Evolutionary conservation across 306 rosid genomes (phyloP).

Genomic region (Cyclanthera cordifolia): DNA sequence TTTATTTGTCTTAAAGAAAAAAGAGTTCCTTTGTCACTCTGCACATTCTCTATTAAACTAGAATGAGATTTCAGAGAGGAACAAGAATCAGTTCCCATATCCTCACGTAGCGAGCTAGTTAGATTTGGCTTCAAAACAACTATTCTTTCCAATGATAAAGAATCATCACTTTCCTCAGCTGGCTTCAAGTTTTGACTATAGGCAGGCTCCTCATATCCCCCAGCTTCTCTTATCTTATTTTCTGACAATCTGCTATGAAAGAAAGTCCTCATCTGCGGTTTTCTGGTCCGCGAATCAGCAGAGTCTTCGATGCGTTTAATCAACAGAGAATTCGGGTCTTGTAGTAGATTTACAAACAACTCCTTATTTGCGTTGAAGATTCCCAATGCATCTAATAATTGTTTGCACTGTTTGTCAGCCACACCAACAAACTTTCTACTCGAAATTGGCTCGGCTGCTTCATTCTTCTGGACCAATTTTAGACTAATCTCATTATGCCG

Average conservation of each 20-base stretch:
- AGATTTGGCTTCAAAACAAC: conserved; percentile 38
- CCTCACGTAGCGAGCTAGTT: conserved; percentile 15
- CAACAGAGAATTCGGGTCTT: conserved; percentile 59
- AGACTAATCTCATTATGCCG: conserved; percentile 18
- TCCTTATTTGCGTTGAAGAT: conserved; percentile 63
- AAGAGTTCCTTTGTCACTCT: conserved; percentile 19
- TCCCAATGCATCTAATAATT: conserved; percentile 52
- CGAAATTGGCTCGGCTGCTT: conserved; percentile 32
- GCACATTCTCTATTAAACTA: conserved; percentile 17
- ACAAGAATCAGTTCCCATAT: conserved; percentile 13
- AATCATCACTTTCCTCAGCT: conserved; percentile 19
- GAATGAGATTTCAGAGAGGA: conserved; percentile 24
- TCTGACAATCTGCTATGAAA: conserved; percentile 18
- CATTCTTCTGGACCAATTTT: conserved; percentile 22
- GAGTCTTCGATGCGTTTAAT: conserved; percentile 46
- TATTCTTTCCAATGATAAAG: conserved; percentile 25
- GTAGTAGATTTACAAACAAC: conserved; percentile 47
- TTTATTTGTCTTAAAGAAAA: conserved; percentile 33
- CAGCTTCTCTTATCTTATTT: conserved; percentile 17
- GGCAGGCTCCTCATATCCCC: conserved; percentile 24
- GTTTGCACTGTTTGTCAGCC: conserved; percentile 37
- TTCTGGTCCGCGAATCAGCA: conserved; percentile 29
- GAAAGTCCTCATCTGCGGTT: conserved; percentile 18
- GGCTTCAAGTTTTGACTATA: conserved; percentile 2
- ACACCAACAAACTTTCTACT: conserved; percentile 34